These are phyloP conservation scores for Immersiella caudata DNA, from an alignment of 495 filamentous ascomycete genomes.

Conservation along the genomic window DNA sequence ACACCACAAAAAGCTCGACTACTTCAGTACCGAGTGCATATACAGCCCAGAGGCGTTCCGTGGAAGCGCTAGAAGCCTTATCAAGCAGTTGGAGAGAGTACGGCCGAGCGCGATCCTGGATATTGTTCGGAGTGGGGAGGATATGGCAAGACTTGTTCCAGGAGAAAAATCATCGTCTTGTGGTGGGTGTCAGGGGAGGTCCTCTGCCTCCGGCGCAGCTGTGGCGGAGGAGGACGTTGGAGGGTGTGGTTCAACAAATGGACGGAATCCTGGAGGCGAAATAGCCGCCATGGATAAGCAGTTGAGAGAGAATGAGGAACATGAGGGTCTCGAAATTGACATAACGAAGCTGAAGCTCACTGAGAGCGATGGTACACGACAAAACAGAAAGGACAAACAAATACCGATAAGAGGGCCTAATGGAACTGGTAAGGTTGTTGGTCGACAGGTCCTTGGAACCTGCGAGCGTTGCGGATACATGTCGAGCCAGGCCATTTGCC, in stretches of 20 bases:
- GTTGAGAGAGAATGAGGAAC: conserved; percentile 68
- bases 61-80: conserved; percentile 84
- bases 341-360: conserved; percentile 52
- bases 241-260: conserved; percentile 76
- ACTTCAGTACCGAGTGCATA: conserved; percentile 97
- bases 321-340: conserved; percentile 70
- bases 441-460: conserved; percentile 74
- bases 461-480: conserved; percentile 92
- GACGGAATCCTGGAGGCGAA: conserved; percentile 71
- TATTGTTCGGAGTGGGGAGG: conserved; percentile 91
- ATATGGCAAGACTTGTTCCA: conserved; percentile 89
- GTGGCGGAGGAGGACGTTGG: conserved; percentile 64
- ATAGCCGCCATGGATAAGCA: conserved; percentile 93
- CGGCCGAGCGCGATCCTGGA: conserved; percentile 92
- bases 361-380: conserved; percentile 19
- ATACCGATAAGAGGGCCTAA: conserved; percentile 25
- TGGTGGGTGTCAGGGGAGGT: conserved; percentile 39
- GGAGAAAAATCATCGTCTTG: conserved; percentile 46
- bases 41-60: conserved; percentile 99
- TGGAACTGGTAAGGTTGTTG: conserved; percentile 31
- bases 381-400: conserved; percentile 26
- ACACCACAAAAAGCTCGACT: conserved; percentile 92
- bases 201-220: conserved; percentile 43
- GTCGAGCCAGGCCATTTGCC: conserved; percentile 92
- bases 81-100: conserved; percentile 93